Evolutionary conservation across 139 green algal species (phyloP).

Genomic region (Haematococcus lacustris): DNA sequence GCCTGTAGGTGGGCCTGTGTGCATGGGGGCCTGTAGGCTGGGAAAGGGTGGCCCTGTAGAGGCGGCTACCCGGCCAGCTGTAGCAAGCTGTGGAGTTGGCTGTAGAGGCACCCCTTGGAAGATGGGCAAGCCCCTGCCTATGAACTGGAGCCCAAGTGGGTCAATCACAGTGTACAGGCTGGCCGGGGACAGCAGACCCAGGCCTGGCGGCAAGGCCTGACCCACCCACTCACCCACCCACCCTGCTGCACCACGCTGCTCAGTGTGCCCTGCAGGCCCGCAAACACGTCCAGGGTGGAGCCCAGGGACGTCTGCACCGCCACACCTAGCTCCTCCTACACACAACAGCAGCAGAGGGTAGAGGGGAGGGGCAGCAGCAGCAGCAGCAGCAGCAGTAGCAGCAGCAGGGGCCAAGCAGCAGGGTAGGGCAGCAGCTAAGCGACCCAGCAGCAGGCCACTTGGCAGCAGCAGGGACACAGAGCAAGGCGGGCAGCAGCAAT

Average conservation of each 20-base stretch:
- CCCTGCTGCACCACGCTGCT: conserved; percentile 1
- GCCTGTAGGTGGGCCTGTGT: no score
- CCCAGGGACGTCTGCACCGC: conserved; percentile 5
- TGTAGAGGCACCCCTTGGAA: not conserved
- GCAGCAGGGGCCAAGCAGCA: not conserved
- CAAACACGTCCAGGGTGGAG: not conserved
- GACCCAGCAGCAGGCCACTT: not conserved
- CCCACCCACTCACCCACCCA: not conserved
- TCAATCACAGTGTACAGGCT: not conserved
- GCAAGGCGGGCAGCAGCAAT: not conserved
- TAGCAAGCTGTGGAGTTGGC: not conserved
- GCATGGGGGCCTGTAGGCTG: no score
- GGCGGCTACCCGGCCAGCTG: not conserved
- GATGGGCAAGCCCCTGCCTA: not conserved
- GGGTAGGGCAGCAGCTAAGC: no score
- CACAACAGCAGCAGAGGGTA: not conserved
- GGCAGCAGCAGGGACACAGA: not conserved
- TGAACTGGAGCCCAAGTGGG: not conserved
- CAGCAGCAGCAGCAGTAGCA: not conserved
- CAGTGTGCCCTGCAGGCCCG: conserved; percentile 6
- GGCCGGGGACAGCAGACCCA: not conserved
- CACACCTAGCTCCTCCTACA: not conserved
- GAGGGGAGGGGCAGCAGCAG: not conserved
- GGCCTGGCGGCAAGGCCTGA: no score
- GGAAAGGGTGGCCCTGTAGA: no score